Evolutionary conservation across 2,329 filamentous ascomycete species (phyloP).

Genomic region (Nemania diffusa): DNA sequence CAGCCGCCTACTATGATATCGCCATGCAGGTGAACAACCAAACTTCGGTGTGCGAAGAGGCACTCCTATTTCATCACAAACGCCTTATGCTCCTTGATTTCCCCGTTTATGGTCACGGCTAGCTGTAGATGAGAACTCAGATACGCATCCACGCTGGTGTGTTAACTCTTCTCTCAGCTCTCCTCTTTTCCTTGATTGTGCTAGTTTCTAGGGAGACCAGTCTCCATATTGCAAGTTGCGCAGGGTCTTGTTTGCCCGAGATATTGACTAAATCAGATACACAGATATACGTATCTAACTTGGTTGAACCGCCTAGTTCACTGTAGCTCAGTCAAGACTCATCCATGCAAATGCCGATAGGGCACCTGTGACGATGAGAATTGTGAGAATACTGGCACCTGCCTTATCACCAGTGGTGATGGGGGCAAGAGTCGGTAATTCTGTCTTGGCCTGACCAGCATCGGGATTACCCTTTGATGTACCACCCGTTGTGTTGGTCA

Average conservation of each 20-base stretch:
- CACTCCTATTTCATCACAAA: conserved; percentile 22
- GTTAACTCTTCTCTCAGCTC: neutral
- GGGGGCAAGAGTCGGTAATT: conserved; percentile 42
- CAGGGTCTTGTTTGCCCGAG: neutral
- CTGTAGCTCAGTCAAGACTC: conserved; percentile 50
- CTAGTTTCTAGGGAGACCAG: neutral
- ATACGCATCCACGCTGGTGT: conserved; percentile 10
- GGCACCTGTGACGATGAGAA: conserved; percentile 55
- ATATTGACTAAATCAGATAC: neutral
- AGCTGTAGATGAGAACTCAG: conserved; percentile 29
- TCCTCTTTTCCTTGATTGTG: neutral
- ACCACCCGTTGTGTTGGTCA: conserved; percentile 63
- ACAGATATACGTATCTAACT: conserved; percentile 5
- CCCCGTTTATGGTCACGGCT: conserved; percentile 19
- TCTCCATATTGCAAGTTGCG: neutral
- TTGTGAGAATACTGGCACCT: conserved; percentile 61
- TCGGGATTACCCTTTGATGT: conserved; percentile 58
- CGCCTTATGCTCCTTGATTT: conserved; percentile 28
- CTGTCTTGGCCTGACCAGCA: conserved; percentile 52
- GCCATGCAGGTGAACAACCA: neutral
- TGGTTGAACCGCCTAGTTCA: neutral
- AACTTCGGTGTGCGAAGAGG: neutral
- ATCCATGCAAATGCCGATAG: conserved; percentile 63
- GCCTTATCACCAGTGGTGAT: conserved; percentile 59
- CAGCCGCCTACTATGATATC: neutral